Percentiles rank a stretch among this genome's conserved stretches.
These are phyloP conservation scores for Chalaropsis ovoidea DNA, from an alignment of 2,329 filamentous ascomycete species.

Conservation along the genomic window DNA sequence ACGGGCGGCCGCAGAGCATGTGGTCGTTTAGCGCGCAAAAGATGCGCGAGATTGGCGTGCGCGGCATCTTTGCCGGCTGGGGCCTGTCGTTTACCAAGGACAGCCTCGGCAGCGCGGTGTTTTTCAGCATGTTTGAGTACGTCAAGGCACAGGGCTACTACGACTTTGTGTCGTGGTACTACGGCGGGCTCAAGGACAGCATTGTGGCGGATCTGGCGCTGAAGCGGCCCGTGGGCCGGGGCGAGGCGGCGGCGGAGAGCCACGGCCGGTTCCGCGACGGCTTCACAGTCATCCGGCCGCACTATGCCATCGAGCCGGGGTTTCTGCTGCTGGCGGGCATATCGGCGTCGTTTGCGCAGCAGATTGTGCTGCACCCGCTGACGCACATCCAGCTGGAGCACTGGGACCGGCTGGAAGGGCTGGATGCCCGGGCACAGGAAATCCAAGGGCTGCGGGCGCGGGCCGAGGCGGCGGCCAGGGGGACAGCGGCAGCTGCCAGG, in stretches of 20 bases:
- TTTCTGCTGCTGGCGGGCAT: conserved; percentile 62
- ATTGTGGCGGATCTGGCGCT: conserved; percentile 35
- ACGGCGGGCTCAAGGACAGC: conserved; percentile 48
- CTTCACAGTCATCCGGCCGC: conserved; percentile 52
- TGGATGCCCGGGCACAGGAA: conserved; percentile 49
- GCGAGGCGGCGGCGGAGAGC: not conserved
- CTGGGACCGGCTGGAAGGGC: conserved; percentile 60
- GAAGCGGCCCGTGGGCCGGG: conserved; percentile 28
- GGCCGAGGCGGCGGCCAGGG: conserved; percentile 30
- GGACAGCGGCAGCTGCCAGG: conserved; percentile 29
- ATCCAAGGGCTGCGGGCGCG: conserved; percentile 12
- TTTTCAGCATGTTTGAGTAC: conserved; percentile 67
- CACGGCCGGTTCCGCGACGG: conserved; percentile 6
- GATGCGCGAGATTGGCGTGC: conserved; percentile 58
- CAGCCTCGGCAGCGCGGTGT: conserved; percentile 56
- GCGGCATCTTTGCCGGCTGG: conserved; percentile 67
- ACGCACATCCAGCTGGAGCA: conserved; percentile 61
- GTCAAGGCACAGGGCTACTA: conserved; percentile 65
- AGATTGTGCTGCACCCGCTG: conserved; percentile 60
- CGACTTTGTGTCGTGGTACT: conserved; percentile 59
- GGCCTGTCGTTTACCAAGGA: conserved; percentile 59
- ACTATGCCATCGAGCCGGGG: conserved; percentile 63
- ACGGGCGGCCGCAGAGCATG: conserved; percentile 47
- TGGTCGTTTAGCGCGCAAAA: conserved; percentile 58
- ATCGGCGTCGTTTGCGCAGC: conserved; percentile 57